Evolutionary conservation across 345 rosid genomes (phyloP), one percentile per base, ranked within the genome.

Genomic region (Acer saccharum): DNA sequence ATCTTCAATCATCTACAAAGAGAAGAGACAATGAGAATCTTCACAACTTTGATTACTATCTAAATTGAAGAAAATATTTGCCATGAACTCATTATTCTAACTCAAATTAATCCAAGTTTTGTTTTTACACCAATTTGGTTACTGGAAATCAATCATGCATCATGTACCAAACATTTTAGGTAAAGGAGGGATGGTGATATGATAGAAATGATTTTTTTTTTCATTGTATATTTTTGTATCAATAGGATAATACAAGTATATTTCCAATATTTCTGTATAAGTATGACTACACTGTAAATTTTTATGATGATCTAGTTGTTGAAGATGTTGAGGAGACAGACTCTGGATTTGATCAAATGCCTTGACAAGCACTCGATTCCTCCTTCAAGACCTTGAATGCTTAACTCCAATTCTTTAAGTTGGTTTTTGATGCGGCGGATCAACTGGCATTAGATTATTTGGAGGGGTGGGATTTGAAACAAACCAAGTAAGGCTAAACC

Each of bases 301-400:
- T 32, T 32, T 63, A 32, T 25, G 16, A 13, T 17, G 18, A 50
- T 65, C 71, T 78, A 81, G 39, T 83, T 68, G 64, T 48, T 63
- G 57, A 85, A 72, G 64, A 84, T 84, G 84, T 86, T 89, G 54
- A 86, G 90, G 64, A 85, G 52, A 25, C 82, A 82, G 44, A 79
- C 88, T 79, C 84, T 80, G 27, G 84, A 65, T 81, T 86, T 86
- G 76, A 86, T 91, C 80, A 85, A 29, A 29, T 78, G 65, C 70
- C 88, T 80, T 6, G 74, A 78, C 73, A 87, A 81, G 78, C 73
- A 57, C 54, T 89, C 83, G 10, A 86, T 69, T 50, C 83, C 91
- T 52, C 77, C 82, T 81, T 88, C 89, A n/a, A 91, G 83, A 77
- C 87, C 88, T 76, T 88, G 84, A 81, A 88, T 76, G 80, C 83